These are phyloP conservation scores for Trichopus zeylanicus DNA, from an alignment of 116 monocot genomes.

Conservation along the genomic window DNA sequence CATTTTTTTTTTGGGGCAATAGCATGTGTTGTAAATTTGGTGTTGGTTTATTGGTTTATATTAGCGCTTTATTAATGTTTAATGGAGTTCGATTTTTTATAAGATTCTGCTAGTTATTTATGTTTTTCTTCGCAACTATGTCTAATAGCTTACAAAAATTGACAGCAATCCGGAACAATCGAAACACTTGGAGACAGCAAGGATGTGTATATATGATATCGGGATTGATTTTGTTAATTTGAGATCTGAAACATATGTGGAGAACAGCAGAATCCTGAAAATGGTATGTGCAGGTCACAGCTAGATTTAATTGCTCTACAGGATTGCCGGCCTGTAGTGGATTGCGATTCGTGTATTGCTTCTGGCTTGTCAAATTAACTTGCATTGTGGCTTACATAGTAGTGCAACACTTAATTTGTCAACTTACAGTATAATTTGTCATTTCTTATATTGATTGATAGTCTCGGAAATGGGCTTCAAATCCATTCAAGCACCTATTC, in stretches of 20 bases:
- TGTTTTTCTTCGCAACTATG: too few species aligned
- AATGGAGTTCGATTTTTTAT: too few species aligned
- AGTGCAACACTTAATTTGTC: neutral
- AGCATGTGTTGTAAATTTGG: too few species aligned
- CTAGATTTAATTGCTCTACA: neutral
- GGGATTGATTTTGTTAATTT: conserved; percentile 99
- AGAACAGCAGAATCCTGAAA: conserved; percentile 87
- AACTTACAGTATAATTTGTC: too few species aligned
- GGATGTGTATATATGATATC: conserved; percentile 80
- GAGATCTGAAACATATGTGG: conserved; percentile 90
- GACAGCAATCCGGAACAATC: conserved; percentile 98
- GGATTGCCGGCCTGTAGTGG: neutral
- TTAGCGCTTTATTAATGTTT: too few species aligned
- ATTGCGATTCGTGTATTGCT: neutral
- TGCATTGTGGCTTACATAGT: neutral
- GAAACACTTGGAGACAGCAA: conserved; percentile 96
- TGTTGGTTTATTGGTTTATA: too few species aligned
- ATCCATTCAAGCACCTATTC: too few species aligned
- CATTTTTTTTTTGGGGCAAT: too few species aligned
- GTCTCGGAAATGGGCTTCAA: too few species aligned
- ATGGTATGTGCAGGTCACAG: conserved; percentile 35
- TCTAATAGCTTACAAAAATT: conserved; percentile 2
- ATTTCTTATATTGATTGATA: too few species aligned
- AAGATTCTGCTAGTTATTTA: too few species aligned
- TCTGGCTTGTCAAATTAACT: neutral